Percentiles rank a stretch among this genome's conserved stretches.
phyloP scores from a whole-genome alignment of 257 asterid species.

The Nicotiana noctiflora region DNA sequence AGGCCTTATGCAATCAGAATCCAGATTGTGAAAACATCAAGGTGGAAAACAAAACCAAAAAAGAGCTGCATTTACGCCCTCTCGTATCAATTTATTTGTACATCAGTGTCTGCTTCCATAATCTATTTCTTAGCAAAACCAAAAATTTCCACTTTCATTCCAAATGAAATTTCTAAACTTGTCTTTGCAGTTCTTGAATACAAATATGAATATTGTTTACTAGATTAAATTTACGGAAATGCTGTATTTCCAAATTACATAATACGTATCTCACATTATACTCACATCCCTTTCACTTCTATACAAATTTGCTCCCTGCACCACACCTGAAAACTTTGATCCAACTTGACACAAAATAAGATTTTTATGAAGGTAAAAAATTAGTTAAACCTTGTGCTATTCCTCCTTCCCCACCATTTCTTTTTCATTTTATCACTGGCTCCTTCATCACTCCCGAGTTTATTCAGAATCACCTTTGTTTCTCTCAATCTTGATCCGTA shows the following conservation, averaged over 20 bases:
- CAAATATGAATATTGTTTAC: not conserved
- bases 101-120: not conserved
- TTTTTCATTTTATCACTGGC: constrained; percentile 53
- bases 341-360: not conserved
- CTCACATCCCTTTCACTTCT: constrained; percentile 2
- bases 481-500: constrained; percentile 80
- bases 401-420: constrained; percentile 95
- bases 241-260: not conserved
- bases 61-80: too few species aligned
- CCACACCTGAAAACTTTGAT: not conserved
- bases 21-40: too few species aligned
- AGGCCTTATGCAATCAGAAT: too few species aligned
- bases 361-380: not conserved
- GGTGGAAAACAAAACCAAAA: too few species aligned
- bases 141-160: not conserved
- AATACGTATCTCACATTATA: not conserved
- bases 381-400: constrained; percentile 58
- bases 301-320: constrained; percentile 1
- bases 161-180: not conserved
- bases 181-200: not conserved
- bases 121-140: not conserved
- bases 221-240: not conserved
- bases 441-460: constrained; percentile 69
- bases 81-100: not conserved
- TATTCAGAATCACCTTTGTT: constrained; percentile 74